Base-by-base conservation (phyloP, 2,329 filamentous ascomycete genomes). In the Alternaria sp. region DNA sequence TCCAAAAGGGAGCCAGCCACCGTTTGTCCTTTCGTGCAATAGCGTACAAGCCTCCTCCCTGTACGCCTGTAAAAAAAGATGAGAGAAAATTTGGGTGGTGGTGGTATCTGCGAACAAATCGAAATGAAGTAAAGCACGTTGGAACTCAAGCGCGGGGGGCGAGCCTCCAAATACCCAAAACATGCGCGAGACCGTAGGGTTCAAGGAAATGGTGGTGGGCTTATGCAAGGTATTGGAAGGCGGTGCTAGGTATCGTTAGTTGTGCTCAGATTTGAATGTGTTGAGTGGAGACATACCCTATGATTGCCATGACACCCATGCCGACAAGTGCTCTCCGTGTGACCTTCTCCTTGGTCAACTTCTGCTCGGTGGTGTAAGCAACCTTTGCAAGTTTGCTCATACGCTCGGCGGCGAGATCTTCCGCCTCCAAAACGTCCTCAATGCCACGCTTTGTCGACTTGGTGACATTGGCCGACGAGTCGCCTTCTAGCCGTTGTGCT, bases 261-360 rank as follows among this genome's bases (percentile, higher is more conserved):
- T 54, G 12, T 44, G 49, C 41, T 20, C 18, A 21, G 14, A 56
- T 15, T 26, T 26, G 14, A 57, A n/a, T n/a, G 10, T 11, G 26
- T 12, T 25, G 20, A 23, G 25, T 20, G 26, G 49, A 30, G 15
- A 91, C 94, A 84, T 88, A 98, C 96, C 94, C 94, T 80, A 97
- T 87, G 61, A 92, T 93, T 78, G 97, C 86, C 50, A 93, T 96
- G 61, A 93, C 93, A 66, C 90, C 92, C 57, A 98, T 88, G 62
- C 96, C 95, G 67, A 97, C 87, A 65, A 97, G 84, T 50, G 96
- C 93, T 76, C 94, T 89, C 80, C 90, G 93, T 82, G 93, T 90
- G 69, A 97, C 93, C 75, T 90, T 92, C 82, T 96, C 91, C 82
- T 93, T 94, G 80, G 90, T 90, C 70, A 96, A 80, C 80, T 96